Percentiles rank a stretch among this genome's conserved stretches.
phyloP scores from a whole-genome alignment of 176 grass and related monocot genomes.

The Tillandsia fasciculata region DNA sequence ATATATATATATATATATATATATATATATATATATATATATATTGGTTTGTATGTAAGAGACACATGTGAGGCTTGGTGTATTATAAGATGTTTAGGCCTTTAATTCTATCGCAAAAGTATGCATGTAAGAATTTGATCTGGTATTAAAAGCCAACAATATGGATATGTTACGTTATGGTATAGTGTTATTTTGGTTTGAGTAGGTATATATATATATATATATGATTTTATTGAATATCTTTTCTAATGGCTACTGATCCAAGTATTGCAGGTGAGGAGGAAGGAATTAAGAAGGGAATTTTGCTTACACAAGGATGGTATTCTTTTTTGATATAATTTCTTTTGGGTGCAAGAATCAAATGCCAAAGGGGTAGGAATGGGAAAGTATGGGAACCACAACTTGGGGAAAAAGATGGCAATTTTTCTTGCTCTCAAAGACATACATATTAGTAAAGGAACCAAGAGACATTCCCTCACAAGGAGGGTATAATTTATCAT shows the following conservation, averaged over 20 bases:
- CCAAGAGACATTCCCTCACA: slow-evolving; percentile 45
- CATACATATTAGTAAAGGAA: slow-evolving; percentile 49
- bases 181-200: neutral
- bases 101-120: neutral
- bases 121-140: neutral
- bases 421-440: slow-evolving; percentile 33
- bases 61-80: neutral
- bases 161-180: neutral
- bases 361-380: slow-evolving; percentile 11
- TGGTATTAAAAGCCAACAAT: neutral
- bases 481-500: slow-evolving; percentile 29
- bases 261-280: neutral
- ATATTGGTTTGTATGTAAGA: neutral
- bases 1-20: neutral
- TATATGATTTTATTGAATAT: neutral
- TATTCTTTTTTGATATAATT: neutral
- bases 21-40: neutral
- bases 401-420: slow-evolving; percentile 23
- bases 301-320: neutral
- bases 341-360: slow-evolving; percentile 19
- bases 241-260: neutral
- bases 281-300: neutral
- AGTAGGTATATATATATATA: neutral
- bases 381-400: slow-evolving; percentile 50
- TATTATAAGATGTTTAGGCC: neutral